These are phyloP conservation scores for Paraconiothyrium brasiliense DNA, from an alignment of 2,329 filamentous ascomycete genomes.

Conservation along the genomic window DNA sequence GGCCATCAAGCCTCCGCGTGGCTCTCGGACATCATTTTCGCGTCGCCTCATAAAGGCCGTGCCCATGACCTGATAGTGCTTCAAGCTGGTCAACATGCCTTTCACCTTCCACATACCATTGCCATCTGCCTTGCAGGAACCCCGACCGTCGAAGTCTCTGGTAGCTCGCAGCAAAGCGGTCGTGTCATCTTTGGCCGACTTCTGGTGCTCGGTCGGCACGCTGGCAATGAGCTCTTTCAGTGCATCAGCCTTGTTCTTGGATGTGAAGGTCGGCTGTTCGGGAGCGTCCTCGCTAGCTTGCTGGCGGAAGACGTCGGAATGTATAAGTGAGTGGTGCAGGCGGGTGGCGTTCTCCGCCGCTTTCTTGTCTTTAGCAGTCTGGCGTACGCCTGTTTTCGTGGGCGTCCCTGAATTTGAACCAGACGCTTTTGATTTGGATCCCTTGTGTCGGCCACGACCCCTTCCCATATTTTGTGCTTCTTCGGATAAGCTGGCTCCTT, in stretches of 20 bases:
- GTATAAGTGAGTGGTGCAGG: conserved; percentile 38
- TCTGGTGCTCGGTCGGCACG: conserved; percentile 48
- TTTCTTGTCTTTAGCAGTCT: conserved; percentile 29
- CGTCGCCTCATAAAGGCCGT: conserved; percentile 62
- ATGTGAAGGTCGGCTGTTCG: conserved; percentile 37
- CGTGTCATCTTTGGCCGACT: conserved; percentile 48
- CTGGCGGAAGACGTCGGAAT: conserved; percentile 43
- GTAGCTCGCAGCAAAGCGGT: conserved; percentile 50
- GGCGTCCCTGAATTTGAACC: conserved; percentile 5
- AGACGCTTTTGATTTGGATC: conserved; percentile 19
- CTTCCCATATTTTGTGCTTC: conserved; percentile 10
- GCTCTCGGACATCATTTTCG: conserved; percentile 53
- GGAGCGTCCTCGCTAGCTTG: conserved; percentile 34
- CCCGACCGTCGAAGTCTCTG: conserved; percentile 53
- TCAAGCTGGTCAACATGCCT: conserved; percentile 59
- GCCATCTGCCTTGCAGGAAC: conserved; percentile 42
- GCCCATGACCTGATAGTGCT: conserved; percentile 62
- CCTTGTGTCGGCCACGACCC: conserved; percentile 10
- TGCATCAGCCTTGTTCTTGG: conserved; percentile 42
- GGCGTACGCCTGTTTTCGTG: conserved; percentile 18
- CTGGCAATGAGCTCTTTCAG: conserved; percentile 53
- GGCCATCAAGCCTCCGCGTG: conserved; percentile 53
- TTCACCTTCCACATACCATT: conserved; percentile 55
- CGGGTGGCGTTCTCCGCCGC: conserved; percentile 26
- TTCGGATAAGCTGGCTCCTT: conserved; percentile 16